Percentiles rank a stretch among this genome's conserved stretches.
phyloP scores from a whole-genome alignment of 306 rosid genomes.

The Fragaria ananassa region DNA sequence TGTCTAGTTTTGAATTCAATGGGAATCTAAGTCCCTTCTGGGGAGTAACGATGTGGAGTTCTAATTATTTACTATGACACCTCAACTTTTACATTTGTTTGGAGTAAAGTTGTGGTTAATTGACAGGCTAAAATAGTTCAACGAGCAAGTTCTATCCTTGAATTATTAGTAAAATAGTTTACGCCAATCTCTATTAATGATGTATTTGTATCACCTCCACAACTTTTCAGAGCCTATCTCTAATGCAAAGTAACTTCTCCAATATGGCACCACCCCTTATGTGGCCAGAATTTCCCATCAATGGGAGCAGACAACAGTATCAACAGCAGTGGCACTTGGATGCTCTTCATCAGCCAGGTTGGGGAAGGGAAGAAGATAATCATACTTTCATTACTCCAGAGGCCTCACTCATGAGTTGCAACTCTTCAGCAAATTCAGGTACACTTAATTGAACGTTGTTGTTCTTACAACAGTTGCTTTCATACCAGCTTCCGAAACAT shows the following conservation, averaged over 20 bases:
- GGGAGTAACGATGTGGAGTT: background rate
- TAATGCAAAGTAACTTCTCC: constrained; percentile 57
- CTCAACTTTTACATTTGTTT: background rate
- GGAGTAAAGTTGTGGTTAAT: constrained; percentile 7
- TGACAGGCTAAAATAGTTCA: constrained; percentile 7
- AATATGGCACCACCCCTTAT: constrained; percentile 47
- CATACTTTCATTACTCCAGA: constrained; percentile 63
- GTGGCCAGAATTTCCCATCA: constrained; percentile 66
- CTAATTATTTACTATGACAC: background rate
- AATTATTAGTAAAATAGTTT: constrained; percentile 13
- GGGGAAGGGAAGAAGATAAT: constrained; percentile 74
- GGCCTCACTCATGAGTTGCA: constrained; percentile 68
- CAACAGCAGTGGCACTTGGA: constrained; percentile 74
- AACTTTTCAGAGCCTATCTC: constrained; percentile 54
- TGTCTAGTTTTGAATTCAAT: constrained; percentile 15
- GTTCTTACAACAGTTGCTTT: background rate
- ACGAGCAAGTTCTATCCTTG: constrained; percentile 4
- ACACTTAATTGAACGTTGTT: background rate
- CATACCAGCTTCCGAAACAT: background rate
- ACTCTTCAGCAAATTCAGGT: constrained; percentile 90
- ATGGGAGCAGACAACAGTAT: constrained; percentile 63
- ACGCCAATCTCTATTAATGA: constrained; percentile 19
- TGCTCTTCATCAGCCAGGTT: constrained; percentile 52
- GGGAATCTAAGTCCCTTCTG: background rate
- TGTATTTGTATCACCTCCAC: background rate